phyloP scores from a whole-genome alignment of 2,329 filamentous ascomycete genomes.

The Phoma sp. region DNA sequence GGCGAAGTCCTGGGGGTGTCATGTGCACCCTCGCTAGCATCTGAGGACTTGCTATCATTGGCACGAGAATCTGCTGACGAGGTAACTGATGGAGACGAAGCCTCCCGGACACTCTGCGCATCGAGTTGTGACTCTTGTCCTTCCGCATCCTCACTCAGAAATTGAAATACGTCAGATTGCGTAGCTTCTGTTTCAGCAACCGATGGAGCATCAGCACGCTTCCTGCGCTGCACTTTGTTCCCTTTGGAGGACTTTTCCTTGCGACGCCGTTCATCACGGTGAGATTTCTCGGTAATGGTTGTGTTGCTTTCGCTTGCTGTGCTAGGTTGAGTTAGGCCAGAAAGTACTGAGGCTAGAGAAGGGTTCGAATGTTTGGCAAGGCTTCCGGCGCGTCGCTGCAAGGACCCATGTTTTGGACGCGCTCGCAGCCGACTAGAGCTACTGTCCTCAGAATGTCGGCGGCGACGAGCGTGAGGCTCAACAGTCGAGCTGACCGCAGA shows the following conservation, averaged over 20 bases:
- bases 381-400: conserved; percentile 41
- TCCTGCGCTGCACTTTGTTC: conserved; percentile 18
- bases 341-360: conserved; percentile 52
- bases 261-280: conserved; percentile 42
- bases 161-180: conserved; percentile 41
- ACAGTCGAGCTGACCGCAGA: conserved; percentile 29
- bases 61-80: conserved; percentile 25
- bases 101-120: conserved; percentile 21
- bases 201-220: conserved; percentile 17
- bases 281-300: conserved; percentile 54
- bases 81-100: conserved; percentile 31
- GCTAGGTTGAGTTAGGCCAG: conserved; percentile 51
- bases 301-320: conserved; percentile 55
- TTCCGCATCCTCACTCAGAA: conserved; percentile 24
- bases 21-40: conserved; percentile 26
- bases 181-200: conserved; percentile 26
- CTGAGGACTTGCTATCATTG: conserved; percentile 30
- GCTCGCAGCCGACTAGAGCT: conserved; percentile 34
- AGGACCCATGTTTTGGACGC: conserved; percentile 42
- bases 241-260: conserved; percentile 27
- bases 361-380: conserved; percentile 46
- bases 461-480: conserved; percentile 24
- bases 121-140: conserved; percentile 16
- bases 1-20: conserved; percentile 42
- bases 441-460: conserved; percentile 29